Percentiles rank a stretch among this genome's conserved stretches.
phyloP scores from a whole-genome alignment of 2,329 filamentous ascomycete species.

The Cladosporium sp. region DNA sequence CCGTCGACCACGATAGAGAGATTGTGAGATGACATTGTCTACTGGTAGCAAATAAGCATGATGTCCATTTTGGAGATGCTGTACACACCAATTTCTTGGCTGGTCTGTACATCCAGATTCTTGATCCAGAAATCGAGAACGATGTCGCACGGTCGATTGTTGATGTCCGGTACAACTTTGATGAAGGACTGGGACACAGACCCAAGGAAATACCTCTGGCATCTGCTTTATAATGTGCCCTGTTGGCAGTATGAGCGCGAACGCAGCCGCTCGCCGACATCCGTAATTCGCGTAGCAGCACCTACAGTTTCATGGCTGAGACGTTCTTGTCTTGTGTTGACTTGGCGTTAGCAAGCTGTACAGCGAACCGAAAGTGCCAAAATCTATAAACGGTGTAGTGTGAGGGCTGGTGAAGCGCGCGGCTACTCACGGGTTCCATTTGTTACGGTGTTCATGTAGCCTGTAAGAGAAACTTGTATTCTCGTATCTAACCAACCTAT shows the following conservation, averaged over 20 bases:
- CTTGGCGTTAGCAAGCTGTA: not conserved
- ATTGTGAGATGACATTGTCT: not conserved
- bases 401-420: not conserved
- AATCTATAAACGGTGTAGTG: not conserved
- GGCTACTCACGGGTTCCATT: not conserved
- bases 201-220: not conserved
- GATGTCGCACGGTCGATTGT: not conserved
- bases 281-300: not conserved
- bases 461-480: not conserved
- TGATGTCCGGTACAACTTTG: too few relatives aligned
- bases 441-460: not conserved
- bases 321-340: not conserved
- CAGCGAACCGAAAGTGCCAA: not conserved
- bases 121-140: not conserved
- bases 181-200: too few relatives aligned
- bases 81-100: not conserved
- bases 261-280: not conserved
- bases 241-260: not conserved
- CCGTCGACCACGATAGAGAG: constrained; percentile 20
- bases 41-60: not conserved
- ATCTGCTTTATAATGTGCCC: not conserved
- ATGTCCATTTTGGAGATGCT: not conserved
- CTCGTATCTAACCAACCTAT: not conserved
- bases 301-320: not conserved
- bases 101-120: not conserved